Conservation (phyloP, 2,329 filamentous ascomycete species). For the Didymella segeticola region DNA sequence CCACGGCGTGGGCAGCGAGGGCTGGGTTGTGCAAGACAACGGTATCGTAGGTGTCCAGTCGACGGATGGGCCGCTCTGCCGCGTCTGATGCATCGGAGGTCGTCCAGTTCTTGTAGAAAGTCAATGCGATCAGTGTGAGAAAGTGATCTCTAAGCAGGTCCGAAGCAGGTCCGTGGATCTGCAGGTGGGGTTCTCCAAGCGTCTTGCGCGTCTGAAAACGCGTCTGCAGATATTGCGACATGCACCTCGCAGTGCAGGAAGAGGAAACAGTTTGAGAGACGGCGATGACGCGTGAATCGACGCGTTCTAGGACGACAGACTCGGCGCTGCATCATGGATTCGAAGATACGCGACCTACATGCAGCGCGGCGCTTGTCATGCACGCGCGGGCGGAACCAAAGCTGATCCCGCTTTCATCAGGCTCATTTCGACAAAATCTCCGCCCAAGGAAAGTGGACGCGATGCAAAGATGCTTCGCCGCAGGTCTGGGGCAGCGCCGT, state of each 20-base stretch:
- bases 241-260: background rate
- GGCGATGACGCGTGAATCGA: constrained; percentile 7
- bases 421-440: constrained; percentile 21
- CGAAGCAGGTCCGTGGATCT: background rate
- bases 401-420: constrained; percentile 20
- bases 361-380: constrained; percentile 24
- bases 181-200: background rate
- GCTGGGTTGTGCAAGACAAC: constrained; percentile 37
- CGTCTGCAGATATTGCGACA: background rate
- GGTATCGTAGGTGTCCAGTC: constrained; percentile 41
- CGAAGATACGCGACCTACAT: background rate
- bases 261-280: background rate
- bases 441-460: constrained; percentile 30
- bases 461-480: constrained; percentile 20
- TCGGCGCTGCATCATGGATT: background rate
- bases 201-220: background rate
- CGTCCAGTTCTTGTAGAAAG: background rate
- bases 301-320: background rate
- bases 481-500: constrained; percentile 1
- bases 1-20: constrained; percentile 41
- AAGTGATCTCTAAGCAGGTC: background rate
- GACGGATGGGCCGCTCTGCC: constrained; percentile 39
- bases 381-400: constrained; percentile 32
- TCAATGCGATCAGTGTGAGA: background rate
- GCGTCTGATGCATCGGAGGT: constrained; percentile 18